A percentile compares a stretch with the other conserved stretches of the same genome.
Conservation (phyloP, 148 eudicot genomes). For the Amaranthus palmeri region DNA sequence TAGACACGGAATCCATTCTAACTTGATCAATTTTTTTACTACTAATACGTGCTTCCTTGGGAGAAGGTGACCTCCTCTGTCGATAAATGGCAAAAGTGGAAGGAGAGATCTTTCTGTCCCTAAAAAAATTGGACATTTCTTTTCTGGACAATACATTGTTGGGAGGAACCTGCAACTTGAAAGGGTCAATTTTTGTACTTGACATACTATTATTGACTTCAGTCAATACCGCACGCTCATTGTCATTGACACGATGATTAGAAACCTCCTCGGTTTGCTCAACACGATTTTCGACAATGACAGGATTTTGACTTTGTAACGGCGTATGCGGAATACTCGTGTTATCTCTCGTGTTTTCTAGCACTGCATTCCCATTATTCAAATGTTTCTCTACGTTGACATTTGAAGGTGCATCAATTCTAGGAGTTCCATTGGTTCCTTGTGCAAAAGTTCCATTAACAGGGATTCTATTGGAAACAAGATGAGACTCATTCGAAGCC, state of each 20-base stretch:
- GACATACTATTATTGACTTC: conserved; percentile 12
- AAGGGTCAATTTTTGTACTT: conserved; percentile 47
- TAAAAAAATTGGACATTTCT: conserved; percentile 65
- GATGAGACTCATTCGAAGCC: conserved; percentile 40
- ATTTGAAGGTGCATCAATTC: conserved; percentile 18
- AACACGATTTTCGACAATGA: conserved; percentile 23
- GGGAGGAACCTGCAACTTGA: conserved; percentile 77
- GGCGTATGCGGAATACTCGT: conserved; percentile 18
- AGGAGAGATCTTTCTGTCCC: conserved; percentile 52
- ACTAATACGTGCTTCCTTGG: conserved; percentile 30
- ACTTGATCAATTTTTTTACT: conserved; percentile 26
- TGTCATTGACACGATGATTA: conserved; percentile 12
- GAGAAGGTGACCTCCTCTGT: conserved; percentile 36
- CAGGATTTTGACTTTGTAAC: conserved; percentile 19
- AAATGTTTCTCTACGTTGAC: conserved; percentile 19
- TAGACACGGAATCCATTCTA: conserved; percentile 20
- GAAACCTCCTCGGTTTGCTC: conserved; percentile 30
- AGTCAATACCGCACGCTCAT: conserved; percentile 8
- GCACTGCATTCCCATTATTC: conserved; percentile 27
- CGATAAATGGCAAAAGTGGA: conserved; percentile 33
- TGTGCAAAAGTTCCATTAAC: conserved; percentile 20
- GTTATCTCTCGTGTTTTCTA: conserved; percentile 9
- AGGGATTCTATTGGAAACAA: conserved; percentile 24
- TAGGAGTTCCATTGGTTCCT: conserved; percentile 19
- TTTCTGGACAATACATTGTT: conserved; percentile 60